phyloP scores from a whole-genome alignment of 1,284 basidiomycete species.

The Bjerkandera adusta region DNA sequence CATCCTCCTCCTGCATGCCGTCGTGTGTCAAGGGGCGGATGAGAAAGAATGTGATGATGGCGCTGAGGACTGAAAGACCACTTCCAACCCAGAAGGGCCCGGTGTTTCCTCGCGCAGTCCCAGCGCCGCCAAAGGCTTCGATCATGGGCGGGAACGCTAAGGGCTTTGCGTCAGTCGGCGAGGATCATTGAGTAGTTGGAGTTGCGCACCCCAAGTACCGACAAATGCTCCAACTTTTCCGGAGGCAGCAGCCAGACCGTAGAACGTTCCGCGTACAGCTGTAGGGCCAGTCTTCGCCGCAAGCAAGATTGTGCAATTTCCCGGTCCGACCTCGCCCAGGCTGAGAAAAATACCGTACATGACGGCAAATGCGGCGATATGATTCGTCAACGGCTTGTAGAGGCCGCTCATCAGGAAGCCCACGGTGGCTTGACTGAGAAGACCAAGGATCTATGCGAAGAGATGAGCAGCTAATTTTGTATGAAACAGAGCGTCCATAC shows the following conservation, averaged over 20 bases:
- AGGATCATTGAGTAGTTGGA: neutral
- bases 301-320: conserved; percentile 78
- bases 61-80: conserved; percentile 77
- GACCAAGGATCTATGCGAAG: conserved; percentile 71
- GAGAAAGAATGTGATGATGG: conserved; percentile 70
- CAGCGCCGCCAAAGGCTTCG: conserved; percentile 56
- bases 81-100: conserved; percentile 82
- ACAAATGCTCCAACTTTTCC: conserved; percentile 89
- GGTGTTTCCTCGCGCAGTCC: conserved; percentile 55
- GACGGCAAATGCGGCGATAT: conserved; percentile 80
- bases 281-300: conserved; percentile 83
- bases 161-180: too few species aligned
- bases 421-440: conserved; percentile 67
- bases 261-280: conserved; percentile 83
- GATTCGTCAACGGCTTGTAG: conserved; percentile 56
- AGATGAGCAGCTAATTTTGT: too few species aligned
- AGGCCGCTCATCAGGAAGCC: conserved; percentile 86
- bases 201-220: conserved; percentile 69
- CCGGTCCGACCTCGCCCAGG: conserved; percentile 81
- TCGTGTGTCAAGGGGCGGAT: conserved; percentile 75
- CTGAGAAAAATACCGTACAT: conserved; percentile 89
- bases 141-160: conserved; percentile 48
- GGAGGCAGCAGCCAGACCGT: conserved; percentile 81
- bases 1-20: conserved; percentile 77
- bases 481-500: too few species aligned